A percentile compares a stretch with the other conserved stretches of the same genome.
phyloP scores from a whole-genome alignment of 2,329 filamentous ascomycete species.

The Fusarium camptoceras region DNA sequence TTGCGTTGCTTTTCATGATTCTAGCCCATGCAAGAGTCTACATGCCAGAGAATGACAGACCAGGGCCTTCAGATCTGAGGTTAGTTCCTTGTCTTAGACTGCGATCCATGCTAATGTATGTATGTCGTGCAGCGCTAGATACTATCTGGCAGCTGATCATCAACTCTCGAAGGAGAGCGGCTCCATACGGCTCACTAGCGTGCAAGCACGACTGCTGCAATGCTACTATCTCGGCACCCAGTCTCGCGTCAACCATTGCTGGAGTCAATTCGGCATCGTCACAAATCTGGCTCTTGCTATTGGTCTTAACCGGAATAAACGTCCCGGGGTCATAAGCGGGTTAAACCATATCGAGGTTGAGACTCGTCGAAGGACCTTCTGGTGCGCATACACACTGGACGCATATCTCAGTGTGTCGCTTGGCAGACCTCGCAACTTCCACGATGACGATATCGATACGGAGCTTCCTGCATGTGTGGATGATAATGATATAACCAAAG shows the following conservation, averaged over 20 bases:
- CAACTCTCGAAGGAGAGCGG: conserved; percentile 55
- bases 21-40: conserved; percentile 64
- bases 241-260: conserved; percentile 61
- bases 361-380: conserved; percentile 42
- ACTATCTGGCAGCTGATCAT: conserved; percentile 50
- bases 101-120: rapidly evolving
- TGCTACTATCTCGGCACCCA: conserved; percentile 58
- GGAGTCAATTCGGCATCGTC: conserved; percentile 59
- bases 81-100: not conserved
- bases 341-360: conserved; percentile 40
- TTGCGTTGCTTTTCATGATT: conserved; percentile 61
- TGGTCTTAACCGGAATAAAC: conserved; percentile 44
- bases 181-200: conserved; percentile 53
- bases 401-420: conserved; percentile 42
- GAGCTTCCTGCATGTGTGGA: conserved; percentile 43
- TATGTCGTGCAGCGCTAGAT: conserved; percentile 27
- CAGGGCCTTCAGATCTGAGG: conserved; percentile 43
- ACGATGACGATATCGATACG: conserved; percentile 44
- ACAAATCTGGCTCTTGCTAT: conserved; percentile 55
- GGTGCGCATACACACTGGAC: conserved; percentile 44
- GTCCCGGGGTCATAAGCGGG: conserved; percentile 20
- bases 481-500: conserved; percentile 33
- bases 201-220: conserved; percentile 57
- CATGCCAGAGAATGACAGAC: conserved; percentile 44
- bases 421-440: conserved; percentile 42